Percentiles rank a stretch among this genome's conserved stretches.
Conservation (phyloP, 768 basidiomycete genomes). For the Dioszegia aurantiaca region DNA sequence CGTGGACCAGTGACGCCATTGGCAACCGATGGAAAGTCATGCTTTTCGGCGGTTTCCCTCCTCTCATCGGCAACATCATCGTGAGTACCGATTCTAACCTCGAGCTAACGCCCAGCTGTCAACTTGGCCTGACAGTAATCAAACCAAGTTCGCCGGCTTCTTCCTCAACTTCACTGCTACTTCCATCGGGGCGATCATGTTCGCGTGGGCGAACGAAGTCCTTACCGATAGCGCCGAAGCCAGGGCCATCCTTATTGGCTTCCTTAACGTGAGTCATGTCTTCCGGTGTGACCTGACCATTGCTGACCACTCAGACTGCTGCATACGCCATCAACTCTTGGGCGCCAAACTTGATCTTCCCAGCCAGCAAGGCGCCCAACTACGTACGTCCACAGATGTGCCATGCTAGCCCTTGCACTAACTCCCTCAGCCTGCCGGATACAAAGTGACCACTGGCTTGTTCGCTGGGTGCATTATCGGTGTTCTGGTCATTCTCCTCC, state of each 20-base stretch:
- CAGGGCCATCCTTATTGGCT: conserved; percentile 28
- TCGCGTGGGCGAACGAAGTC: conserved; percentile 33
- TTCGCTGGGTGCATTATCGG: conserved; percentile 13
- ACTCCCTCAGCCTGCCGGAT: conserved; percentile 15
- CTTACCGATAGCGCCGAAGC: conserved; percentile 22
- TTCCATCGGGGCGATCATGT: conserved; percentile 26
- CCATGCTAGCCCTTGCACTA: too few relatives aligned
- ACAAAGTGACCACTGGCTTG: conserved; percentile 12
- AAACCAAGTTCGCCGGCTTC: conserved; percentile 19
- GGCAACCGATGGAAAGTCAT: conserved; percentile 26
- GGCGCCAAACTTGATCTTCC: conserved; percentile 31
- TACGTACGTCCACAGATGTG: conserved; percentile 15
- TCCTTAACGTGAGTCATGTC: conserved; percentile 17
- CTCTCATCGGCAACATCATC: conserved; percentile 32
- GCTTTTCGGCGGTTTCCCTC: conserved; percentile 19
- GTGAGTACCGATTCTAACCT: not conserved
- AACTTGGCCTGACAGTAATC: conserved; percentile 7
- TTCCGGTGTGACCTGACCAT: not conserved
- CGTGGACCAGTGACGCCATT: conserved; percentile 28
- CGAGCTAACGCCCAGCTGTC: conserved; percentile 3
- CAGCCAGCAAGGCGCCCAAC: conserved; percentile 19
- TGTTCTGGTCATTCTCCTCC: conserved; percentile 11
- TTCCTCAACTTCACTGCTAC: conserved; percentile 60
- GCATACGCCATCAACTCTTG: conserved; percentile 29
- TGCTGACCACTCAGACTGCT: conserved; percentile 13